These are phyloP conservation scores for Lactarius hatsudake DNA, from an alignment of 768 basidiomycete species.

Conservation along the genomic window DNA sequence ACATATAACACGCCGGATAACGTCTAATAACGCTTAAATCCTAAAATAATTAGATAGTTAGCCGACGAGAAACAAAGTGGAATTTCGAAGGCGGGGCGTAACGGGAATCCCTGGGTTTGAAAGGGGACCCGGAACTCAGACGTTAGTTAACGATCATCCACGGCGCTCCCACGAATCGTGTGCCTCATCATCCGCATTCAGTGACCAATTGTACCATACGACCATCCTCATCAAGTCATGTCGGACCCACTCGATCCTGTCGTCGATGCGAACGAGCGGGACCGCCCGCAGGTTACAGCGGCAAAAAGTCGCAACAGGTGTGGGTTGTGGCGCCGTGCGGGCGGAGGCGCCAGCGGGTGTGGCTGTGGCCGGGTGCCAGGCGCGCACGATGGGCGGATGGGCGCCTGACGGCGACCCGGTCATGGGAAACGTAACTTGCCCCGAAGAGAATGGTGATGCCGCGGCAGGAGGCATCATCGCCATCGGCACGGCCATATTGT, in stretches of 20 bases:
- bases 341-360: neutral
- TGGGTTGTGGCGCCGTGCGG: neutral
- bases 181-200: constrained; percentile 12
- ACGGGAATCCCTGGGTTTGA: neutral
- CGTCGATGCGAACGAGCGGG: constrained; percentile 11
- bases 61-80: neutral
- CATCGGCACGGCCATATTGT: neutral
- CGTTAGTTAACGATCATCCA: neutral
- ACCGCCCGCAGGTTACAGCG: neutral
- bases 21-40: too few relatives aligned
- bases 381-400: neutral
- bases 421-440: neutral
- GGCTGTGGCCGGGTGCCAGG: neutral
- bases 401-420: neutral
- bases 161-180: constrained; percentile 7
- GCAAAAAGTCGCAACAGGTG: neutral
- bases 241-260: constrained; percentile 18
- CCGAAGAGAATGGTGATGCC: neutral
- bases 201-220: constrained; percentile 8
- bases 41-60: neutral
- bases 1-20: too few relatives aligned
- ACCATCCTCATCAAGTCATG: constrained; percentile 16
- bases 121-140: neutral
- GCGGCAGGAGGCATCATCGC: neutral
- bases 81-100: neutral